phyloP scores from a whole-genome alignment of 2,329 filamentous ascomycete genomes.

The Dothidotthia symphoricarpi region DNA sequence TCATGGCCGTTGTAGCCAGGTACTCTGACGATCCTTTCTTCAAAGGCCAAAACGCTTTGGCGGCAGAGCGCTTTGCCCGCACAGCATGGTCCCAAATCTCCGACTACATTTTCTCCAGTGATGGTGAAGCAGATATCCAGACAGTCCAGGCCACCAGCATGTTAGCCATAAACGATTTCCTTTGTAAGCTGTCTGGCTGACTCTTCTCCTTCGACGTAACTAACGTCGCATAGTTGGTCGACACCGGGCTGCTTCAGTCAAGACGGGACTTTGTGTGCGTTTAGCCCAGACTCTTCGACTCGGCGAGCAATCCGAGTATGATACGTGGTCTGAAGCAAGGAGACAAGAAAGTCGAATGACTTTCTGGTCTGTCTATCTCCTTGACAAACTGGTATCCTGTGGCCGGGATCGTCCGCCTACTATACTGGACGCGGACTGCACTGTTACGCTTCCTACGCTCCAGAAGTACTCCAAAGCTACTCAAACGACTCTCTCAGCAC shows the following conservation, averaged over 20 bases:
- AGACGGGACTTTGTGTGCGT: constrained; percentile 32
- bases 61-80: constrained; percentile 25
- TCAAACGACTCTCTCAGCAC: background rate
- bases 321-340: constrained; percentile 20
- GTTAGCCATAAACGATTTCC: constrained; percentile 41
- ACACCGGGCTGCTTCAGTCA: constrained; percentile 38
- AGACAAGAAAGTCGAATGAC: constrained; percentile 31
- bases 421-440: constrained; percentile 36
- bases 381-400: constrained; percentile 41
- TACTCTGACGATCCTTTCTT: constrained; percentile 30
- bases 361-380: constrained; percentile 43
- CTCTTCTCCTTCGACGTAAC: background rate
- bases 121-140: constrained; percentile 30
- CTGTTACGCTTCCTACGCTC: constrained; percentile 28
- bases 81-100: constrained; percentile 39
- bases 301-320: constrained; percentile 28
- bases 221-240: constrained; percentile 24
- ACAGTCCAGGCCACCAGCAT: constrained; percentile 41
- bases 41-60: constrained; percentile 19
- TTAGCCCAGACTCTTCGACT: constrained; percentile 41
- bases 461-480: constrained; percentile 19
- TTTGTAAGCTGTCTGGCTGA: constrained; percentile 24
- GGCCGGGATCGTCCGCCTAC: constrained; percentile 36
- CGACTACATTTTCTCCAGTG: constrained; percentile 32
- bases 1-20: constrained; percentile 36